A percentile compares a stretch with the other conserved stretches of the same genome.
Conservation (phyloP, 2,329 filamentous ascomycete species). For the Pestalotiopsis sp. region DNA sequence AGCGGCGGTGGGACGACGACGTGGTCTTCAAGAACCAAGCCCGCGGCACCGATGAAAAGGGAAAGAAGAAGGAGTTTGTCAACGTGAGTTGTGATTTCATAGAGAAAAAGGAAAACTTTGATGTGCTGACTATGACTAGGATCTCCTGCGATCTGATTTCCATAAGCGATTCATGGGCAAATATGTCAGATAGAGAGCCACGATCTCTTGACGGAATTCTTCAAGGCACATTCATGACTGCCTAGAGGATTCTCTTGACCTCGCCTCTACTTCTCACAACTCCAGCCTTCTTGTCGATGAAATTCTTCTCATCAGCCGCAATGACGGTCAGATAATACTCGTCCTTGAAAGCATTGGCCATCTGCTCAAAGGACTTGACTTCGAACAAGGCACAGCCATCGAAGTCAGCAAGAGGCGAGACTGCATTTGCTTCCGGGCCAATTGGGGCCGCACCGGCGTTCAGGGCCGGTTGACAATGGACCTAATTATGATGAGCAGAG, state of each 20-base stretch:
- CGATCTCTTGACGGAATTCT: neutral
- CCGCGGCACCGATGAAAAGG: constrained; percentile 88
- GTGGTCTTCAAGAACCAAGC: constrained; percentile 99
- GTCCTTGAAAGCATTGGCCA: constrained; percentile 30
- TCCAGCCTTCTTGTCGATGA: constrained; percentile 31
- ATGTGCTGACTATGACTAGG: constrained; percentile 45
- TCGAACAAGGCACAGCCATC: constrained; percentile 35
- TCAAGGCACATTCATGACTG: neutral
- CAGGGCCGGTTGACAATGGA: constrained; percentile 26
- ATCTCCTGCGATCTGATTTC: constrained; percentile 92
- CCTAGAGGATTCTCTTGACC: constrained; percentile 15
- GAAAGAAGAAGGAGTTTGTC: constrained; percentile 90
- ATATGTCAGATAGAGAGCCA: constrained; percentile 54
- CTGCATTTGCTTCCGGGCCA: constrained; percentile 18
- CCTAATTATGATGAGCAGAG: constrained; percentile 15
- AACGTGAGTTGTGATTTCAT: constrained; percentile 63
- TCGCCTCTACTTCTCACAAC: constrained; percentile 24
- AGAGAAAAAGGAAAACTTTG: neutral
- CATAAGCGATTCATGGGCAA: constrained; percentile 94
- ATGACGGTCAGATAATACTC: constrained; percentile 32
- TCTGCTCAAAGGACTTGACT: constrained; percentile 27
- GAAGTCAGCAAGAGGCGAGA: constrained; percentile 24
- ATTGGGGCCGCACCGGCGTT: constrained; percentile 20
- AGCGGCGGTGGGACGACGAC: constrained; percentile 93
- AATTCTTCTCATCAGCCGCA: constrained; percentile 29